Evolutionary conservation across 2,329 filamentous ascomycete genomes (phyloP).

Genomic region (Neonectria faginata): DNA sequence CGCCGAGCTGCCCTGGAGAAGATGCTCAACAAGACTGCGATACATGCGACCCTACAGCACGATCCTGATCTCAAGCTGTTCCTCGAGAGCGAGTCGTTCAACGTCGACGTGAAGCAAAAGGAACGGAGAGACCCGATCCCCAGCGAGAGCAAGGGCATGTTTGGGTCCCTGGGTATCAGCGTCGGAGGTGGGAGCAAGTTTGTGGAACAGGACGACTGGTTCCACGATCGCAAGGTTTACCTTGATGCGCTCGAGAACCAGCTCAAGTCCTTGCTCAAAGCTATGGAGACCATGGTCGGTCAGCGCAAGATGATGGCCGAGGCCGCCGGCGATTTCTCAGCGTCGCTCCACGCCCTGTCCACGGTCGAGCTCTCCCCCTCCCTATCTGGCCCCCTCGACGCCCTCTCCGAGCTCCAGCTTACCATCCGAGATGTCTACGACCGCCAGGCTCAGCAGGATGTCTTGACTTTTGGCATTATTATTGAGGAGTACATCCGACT

Average conservation of each 20-base stretch:
- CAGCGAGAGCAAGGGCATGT: conserved; percentile 91
- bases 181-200: conserved; percentile 87
- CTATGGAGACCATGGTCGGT: conserved; percentile 90
- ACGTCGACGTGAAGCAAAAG: conserved; percentile 97
- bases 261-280: conserved; percentile 88
- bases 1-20: conserved; percentile 91
- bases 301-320: conserved; percentile 96
- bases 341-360: conserved; percentile 90
- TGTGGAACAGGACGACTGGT: conserved; percentile 99
- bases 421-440: conserved; percentile 96
- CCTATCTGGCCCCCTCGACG: conserved; percentile 88
- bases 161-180: conserved; percentile 84
- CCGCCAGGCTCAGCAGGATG: conserved; percentile 95
- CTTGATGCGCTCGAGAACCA: conserved; percentile 94
- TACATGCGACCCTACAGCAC: conserved; percentile 90
- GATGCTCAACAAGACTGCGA: conserved; percentile 96
- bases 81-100: conserved; percentile 95
- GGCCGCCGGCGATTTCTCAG: conserved; percentile 91
- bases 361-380: conserved; percentile 91
- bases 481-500: conserved; percentile 98
- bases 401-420: conserved; percentile 91
- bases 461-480: conserved; percentile 95
- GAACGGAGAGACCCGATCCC: conserved; percentile 89
- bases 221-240: conserved; percentile 95
- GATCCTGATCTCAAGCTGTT: conserved; percentile 96